These are phyloP conservation scores for Wallacemonas collosoma DNA, from an alignment of 208 protist species.

Conservation along the genomic window DNA sequence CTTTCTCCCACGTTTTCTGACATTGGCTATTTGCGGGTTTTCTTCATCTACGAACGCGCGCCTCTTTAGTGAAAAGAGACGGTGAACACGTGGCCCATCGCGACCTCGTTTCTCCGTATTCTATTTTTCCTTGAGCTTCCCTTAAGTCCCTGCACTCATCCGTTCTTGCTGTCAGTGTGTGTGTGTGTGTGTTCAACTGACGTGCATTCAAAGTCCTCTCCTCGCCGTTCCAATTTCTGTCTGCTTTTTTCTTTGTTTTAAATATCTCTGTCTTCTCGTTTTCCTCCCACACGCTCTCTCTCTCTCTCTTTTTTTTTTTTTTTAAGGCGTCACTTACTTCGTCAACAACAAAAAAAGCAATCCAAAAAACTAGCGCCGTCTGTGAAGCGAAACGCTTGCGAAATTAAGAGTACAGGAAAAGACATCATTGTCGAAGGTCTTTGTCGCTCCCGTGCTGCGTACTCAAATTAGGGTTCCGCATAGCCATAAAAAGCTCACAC, in stretches of 20 bases:
- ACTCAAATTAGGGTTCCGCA: too few species aligned
- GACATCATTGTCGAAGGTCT: too few species aligned
- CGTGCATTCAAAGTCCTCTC: neutral
- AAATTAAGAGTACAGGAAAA: neutral
- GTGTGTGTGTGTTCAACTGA: neutral
- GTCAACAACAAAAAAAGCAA: conserved; percentile 11
- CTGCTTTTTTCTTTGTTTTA: neutral
- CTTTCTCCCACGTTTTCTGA: too few species aligned
- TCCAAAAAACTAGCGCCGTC: neutral
- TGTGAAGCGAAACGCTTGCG: neutral
- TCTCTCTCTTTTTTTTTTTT: too few species aligned
- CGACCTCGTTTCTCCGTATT: neutral
- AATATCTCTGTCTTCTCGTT: neutral
- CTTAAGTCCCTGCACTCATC: neutral
- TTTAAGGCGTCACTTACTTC: neutral
- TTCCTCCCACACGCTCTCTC: too few species aligned
- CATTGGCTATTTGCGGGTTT: too few species aligned
- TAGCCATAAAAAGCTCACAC: too few species aligned
- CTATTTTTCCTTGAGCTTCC: neutral
- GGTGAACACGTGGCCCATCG: too few species aligned
- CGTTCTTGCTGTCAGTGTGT: neutral
- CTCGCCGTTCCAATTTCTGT: neutral
- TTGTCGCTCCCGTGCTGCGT: too few species aligned
- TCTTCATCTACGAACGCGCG: too few species aligned
- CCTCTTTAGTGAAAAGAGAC: too few species aligned